phyloP scores from a whole-genome alignment of 176 grass and related monocot species.

The Carex parvula region DNA sequence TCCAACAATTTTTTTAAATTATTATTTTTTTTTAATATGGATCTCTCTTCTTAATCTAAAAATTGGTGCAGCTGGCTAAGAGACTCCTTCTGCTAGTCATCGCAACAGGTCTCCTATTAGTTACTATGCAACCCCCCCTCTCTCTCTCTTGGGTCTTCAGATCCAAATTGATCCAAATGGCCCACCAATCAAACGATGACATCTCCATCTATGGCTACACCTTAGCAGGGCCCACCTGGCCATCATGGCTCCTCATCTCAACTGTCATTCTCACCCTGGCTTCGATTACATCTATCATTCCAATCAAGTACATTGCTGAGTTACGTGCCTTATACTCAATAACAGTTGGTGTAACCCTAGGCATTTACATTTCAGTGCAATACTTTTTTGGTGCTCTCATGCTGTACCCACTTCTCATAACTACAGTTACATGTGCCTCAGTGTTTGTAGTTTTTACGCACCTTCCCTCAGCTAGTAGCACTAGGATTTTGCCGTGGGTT shows the following conservation, averaged over 20 bases:
- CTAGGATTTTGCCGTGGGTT: conserved; percentile 89
- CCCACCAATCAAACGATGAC: conserved; percentile 85
- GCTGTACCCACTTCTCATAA: conserved; percentile 92
- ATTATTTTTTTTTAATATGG: neutral
- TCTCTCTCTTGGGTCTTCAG: conserved; percentile 77
- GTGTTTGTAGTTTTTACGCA: conserved; percentile 89
- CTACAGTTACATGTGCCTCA: conserved; percentile 63
- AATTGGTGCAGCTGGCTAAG: conserved; percentile 71
- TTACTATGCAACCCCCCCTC: conserved; percentile 87
- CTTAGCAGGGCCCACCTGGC: conserved; percentile 77
- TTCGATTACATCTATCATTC: conserved; percentile 85
- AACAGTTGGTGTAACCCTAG: conserved; percentile 67
- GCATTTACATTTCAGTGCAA: conserved; percentile 93
- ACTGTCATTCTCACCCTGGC: conserved; percentile 81
- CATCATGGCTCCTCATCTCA: conserved; percentile 88
- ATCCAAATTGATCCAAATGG: conserved; percentile 71
- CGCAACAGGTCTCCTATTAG: conserved; percentile 75
- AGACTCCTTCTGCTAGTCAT: conserved; percentile 67
- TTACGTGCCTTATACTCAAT: conserved; percentile 76
- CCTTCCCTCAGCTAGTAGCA: conserved; percentile 90
- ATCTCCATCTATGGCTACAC: conserved; percentile 86
- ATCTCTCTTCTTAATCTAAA: conserved; percentile 2
- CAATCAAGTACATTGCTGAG: conserved; percentile 90
- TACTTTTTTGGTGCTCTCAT: conserved; percentile 87
- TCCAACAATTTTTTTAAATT: neutral